Evolutionary conservation across 2,329 filamentous ascomycete species (phyloP).

Genomic region (Aspergillus sp.): DNA sequence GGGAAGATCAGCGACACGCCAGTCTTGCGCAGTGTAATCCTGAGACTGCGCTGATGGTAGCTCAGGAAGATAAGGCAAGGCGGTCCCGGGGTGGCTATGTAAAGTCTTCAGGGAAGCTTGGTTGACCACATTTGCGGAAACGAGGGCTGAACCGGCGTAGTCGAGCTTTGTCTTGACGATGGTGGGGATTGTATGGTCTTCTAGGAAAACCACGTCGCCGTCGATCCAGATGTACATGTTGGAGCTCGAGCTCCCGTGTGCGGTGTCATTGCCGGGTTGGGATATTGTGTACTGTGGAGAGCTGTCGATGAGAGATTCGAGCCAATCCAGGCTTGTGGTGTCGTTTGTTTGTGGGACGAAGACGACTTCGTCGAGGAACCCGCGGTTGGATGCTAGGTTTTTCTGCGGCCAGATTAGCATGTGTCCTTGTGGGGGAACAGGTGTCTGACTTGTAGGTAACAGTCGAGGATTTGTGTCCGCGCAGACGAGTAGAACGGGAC

Average conservation of each 20-base stretch:
- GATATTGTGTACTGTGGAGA: slow-evolving; percentile 28
- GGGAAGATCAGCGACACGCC: slow-evolving; percentile 34
- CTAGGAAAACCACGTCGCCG: slow-evolving; percentile 42
- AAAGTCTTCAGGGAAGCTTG: slow-evolving; percentile 54
- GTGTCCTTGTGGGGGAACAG: neutral
- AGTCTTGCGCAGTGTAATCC: slow-evolving; percentile 20
- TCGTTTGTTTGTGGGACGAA: slow-evolving; percentile 41
- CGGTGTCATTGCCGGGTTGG: slow-evolving; percentile 7
- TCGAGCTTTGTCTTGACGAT: slow-evolving; percentile 53
- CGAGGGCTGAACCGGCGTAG: slow-evolving; percentile 50
- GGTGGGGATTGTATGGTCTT: slow-evolving; percentile 50
- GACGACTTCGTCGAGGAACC: slow-evolving; percentile 43
- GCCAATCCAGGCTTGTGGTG: slow-evolving; percentile 34
- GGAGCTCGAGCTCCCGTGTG: slow-evolving; percentile 15
- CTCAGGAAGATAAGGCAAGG: slow-evolving; percentile 55
- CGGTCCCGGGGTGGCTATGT: slow-evolving; percentile 53
- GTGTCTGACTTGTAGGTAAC: slow-evolving; percentile 37
- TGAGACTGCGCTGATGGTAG: slow-evolving; percentile 16
- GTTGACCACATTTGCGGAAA: slow-evolving; percentile 58
- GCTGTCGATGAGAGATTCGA: slow-evolving; percentile 29
- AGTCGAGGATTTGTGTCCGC: slow-evolving; percentile 39
- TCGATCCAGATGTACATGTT: slow-evolving; percentile 44
- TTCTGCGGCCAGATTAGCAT: slow-evolving; percentile 20
- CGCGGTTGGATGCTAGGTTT: slow-evolving; percentile 39
- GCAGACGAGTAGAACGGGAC: slow-evolving; percentile 37